These are phyloP conservation scores for Lachnellula suecica DNA, from an alignment of 2,329 filamentous ascomycete genomes.

Conservation along the genomic window DNA sequence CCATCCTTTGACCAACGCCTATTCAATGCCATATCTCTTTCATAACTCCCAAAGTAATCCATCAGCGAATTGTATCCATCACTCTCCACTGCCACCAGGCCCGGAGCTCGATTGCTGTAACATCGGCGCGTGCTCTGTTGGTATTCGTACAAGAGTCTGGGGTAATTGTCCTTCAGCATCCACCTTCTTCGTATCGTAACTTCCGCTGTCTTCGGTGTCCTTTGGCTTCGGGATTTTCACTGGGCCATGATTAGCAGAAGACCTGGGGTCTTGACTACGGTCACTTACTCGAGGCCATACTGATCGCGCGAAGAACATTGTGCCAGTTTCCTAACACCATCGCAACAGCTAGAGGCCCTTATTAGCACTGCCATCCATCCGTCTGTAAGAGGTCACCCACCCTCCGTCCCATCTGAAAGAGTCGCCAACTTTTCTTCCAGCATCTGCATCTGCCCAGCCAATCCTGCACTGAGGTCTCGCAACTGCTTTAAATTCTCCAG, in stretches of 20 bases:
- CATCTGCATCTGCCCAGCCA: conserved; percentile 80
- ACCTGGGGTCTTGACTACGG: not conserved
- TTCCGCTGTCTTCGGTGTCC: conserved; percentile 38
- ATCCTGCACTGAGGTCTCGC: conserved; percentile 73
- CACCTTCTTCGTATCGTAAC: conserved; percentile 41
- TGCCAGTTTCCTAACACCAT: conserved; percentile 87
- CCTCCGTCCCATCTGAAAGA: conserved; percentile 79
- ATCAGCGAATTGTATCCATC: not conserved
- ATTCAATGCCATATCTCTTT: not conserved
- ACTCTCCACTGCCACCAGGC: conserved; percentile 15
- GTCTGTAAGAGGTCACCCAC: conserved; percentile 30
- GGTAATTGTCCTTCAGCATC: conserved; percentile 54
- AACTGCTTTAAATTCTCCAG: conserved; percentile 77
- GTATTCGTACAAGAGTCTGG: conserved; percentile 81
- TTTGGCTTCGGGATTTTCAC: conserved; percentile 68
- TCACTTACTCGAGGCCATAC: conserved; percentile 77
- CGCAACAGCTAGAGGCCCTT: conserved; percentile 63
- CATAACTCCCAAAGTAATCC: conserved; percentile 5
- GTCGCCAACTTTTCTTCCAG: conserved; percentile 75
- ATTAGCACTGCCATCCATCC: not conserved
- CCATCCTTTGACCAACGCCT: conserved; percentile 12
- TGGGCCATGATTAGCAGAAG: conserved; percentile 35
- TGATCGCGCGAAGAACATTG: conserved; percentile 79
- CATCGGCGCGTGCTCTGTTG: conserved; percentile 72
- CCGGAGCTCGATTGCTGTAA: conserved; percentile 43